Base-by-base conservation (phyloP, 2,329 filamentous ascomycete genomes). In the Didymella arachidicola region DNA sequence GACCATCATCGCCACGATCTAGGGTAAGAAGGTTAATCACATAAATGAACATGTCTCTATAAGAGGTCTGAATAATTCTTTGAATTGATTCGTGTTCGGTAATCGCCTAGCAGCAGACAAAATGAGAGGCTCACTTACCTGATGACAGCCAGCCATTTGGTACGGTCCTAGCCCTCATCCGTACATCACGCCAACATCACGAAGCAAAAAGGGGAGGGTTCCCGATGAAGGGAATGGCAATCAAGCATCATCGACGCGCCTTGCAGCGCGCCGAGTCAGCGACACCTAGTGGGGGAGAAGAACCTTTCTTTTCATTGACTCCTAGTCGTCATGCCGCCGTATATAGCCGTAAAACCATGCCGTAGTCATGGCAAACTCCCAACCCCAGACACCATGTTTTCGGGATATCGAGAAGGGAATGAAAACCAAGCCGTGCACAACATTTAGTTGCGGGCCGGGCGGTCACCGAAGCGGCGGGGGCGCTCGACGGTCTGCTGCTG, bases 361-460 rank as follows among this genome's bases (percentile, higher is more conserved):
- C 92, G 84, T 95, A 97, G 89, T 96, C 91, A 80, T 93, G 90
- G 82, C 98, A 92, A 72, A 88, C 87, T 83, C 98, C 95, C 72
- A 88, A 87, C 83, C 98, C 95, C 86, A 98, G 98, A 93, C 97
- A 78, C 63, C 72, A 61, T 67, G 55, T 72, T 73, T 72, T 74
- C 65, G 73, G 64, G 65, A 66, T 71, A 70, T 66, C 69, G 68
- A 74, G 62, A 63, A 69, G 67, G 61, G 57, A 68, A 68, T 54
- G 46, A 57, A 56, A 50, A 61, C 56, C 67, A 86, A 89, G 90
- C 90, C 55, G 61, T 60, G 46, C 52, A 52, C 42, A 49, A 61
- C 62, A 58, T 67, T 60, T 76, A 77, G 57, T 72, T 63, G 65
- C 74, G 70, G 62, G 69, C 64, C 60, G 69, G 79, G 70, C 88